Evolutionary conservation across 768 basidiomycete species (phyloP).

Genomic region (Nidula microcarpa): DNA sequence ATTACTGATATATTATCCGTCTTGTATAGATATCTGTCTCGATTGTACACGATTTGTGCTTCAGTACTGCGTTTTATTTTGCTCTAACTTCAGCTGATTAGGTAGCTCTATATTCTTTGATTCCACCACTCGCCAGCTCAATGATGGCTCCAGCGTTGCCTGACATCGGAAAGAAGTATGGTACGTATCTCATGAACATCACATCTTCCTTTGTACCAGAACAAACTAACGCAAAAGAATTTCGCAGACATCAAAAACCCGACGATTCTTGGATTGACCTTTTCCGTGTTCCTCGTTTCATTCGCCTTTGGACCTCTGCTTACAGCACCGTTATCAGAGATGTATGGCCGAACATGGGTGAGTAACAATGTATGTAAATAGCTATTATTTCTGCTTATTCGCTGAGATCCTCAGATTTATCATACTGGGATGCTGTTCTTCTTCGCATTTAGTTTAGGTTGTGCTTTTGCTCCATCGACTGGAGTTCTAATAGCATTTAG

Average conservation of each 20-base stretch:
- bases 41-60: not conserved
- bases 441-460: constrained; percentile 62
- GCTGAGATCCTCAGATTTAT: constrained; percentile 38
- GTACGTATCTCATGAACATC: not conserved
- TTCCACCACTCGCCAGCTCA: constrained; percentile 30
- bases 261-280: constrained; percentile 50
- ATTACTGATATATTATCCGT: not conserved
- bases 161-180: constrained; percentile 46
- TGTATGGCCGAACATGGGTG: constrained; percentile 73
- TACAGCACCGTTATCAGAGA: constrained; percentile 67
- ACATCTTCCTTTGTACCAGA: not conserved
- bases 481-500: constrained; percentile 60
- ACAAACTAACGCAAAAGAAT: not conserved
- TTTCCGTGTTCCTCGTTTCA: constrained; percentile 62
- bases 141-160: constrained; percentile 68
- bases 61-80: not conserved
- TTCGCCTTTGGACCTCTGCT: constrained; percentile 67
- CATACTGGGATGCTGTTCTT: constrained; percentile 64
- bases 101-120: constrained; percentile 39
- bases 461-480: constrained; percentile 61
- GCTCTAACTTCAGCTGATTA: constrained; percentile 5
- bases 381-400: not conserved
- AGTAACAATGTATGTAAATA: constrained; percentile 4
- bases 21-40: not conserved
- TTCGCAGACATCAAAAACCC: constrained; percentile 37